Evolutionary conservation across 345 rosid genomes (phyloP).

Genomic region (Eucalyptus grandis): DNA sequence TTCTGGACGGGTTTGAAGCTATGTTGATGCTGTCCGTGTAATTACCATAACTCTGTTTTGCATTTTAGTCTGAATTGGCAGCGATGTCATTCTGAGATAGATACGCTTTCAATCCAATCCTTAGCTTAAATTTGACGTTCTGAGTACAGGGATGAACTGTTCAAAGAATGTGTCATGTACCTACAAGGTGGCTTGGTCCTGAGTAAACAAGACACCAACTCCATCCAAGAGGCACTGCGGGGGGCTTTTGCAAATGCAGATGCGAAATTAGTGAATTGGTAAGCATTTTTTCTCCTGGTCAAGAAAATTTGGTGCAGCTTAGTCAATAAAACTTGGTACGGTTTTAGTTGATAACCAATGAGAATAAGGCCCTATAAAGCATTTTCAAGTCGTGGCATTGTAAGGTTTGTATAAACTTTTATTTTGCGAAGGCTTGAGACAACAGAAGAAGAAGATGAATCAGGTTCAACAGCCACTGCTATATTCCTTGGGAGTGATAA

Average conservation of each 20-base stretch:
- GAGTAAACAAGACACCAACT: slow-evolving; percentile 35
- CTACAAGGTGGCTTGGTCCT: slow-evolving; percentile 67
- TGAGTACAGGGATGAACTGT: slow-evolving; percentile 64
- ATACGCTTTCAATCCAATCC: not conserved
- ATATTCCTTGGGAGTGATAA: slow-evolving; percentile 41
- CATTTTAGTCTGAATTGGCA: not conserved
- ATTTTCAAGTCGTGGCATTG: slow-evolving; percentile 9
- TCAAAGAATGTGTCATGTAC: slow-evolving; percentile 64
- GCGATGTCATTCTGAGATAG: not conserved
- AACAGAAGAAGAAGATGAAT: slow-evolving; percentile 44
- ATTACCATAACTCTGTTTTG: not conserved
- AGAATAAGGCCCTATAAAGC: not conserved
- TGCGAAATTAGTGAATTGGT: slow-evolving; percentile 55
- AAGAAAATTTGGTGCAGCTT: not conserved
- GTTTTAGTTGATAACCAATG: not conserved
- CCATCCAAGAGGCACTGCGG: slow-evolving; percentile 34
- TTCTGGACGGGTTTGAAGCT: not conserved
- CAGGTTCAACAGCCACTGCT: slow-evolving; percentile 89
- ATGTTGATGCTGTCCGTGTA: not conserved
- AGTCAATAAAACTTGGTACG: not conserved
- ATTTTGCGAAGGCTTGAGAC: slow-evolving; percentile 62
- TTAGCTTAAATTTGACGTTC: not conserved
- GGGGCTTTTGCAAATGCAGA: slow-evolving; percentile 69
- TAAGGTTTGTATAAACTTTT: slow-evolving; percentile 16
- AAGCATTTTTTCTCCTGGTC: not conserved